phyloP scores from a whole-genome alignment of 805 yeast species.

The Myxozyma geophila region DNA sequence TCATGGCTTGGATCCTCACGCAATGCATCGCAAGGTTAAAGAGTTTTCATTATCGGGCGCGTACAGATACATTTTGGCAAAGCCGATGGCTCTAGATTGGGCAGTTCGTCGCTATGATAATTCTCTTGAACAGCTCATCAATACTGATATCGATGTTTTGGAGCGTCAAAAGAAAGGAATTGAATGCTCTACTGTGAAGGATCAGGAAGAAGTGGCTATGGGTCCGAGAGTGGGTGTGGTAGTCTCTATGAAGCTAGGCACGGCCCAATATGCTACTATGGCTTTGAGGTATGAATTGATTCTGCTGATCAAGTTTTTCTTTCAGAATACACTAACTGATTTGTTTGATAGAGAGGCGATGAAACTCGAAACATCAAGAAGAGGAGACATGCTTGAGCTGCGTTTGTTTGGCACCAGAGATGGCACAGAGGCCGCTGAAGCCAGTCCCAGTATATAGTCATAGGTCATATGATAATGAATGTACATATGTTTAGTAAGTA shows the following conservation, averaged over 20 bases:
- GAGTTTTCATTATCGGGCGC: slow-evolving; percentile 94
- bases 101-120: slow-evolving; percentile 63
- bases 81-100: slow-evolving; percentile 68
- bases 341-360: slow-evolving; percentile 28
- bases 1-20: slow-evolving; percentile 81
- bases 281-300: slow-evolving; percentile 80
- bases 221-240: slow-evolving; percentile 64
- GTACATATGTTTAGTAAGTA: neutral
- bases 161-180: slow-evolving; percentile 40
- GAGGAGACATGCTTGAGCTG: slow-evolving; percentile 36
- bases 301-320: neutral
- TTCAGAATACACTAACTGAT: neutral
- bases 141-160: slow-evolving; percentile 73
- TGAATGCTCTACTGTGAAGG: slow-evolving; percentile 14
- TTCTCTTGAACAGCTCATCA: slow-evolving; percentile 70
- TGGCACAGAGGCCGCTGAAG: slow-evolving; percentile 7
- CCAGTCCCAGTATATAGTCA: neutral
- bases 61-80: slow-evolving; percentile 73
- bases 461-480: neutral
- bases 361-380: slow-evolving; percentile 35
- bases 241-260: slow-evolving; percentile 74
- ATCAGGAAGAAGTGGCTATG: slow-evolving; percentile 11
- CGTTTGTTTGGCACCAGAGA: slow-evolving; percentile 20
- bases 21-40: slow-evolving; percentile 80
- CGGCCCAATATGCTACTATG: slow-evolving; percentile 96